A percentile compares a stretch with the other conserved stretches of the same genome.
phyloP scores from a whole-genome alignment of 306 rosid species.

The Arachis hypogaea region DNA sequence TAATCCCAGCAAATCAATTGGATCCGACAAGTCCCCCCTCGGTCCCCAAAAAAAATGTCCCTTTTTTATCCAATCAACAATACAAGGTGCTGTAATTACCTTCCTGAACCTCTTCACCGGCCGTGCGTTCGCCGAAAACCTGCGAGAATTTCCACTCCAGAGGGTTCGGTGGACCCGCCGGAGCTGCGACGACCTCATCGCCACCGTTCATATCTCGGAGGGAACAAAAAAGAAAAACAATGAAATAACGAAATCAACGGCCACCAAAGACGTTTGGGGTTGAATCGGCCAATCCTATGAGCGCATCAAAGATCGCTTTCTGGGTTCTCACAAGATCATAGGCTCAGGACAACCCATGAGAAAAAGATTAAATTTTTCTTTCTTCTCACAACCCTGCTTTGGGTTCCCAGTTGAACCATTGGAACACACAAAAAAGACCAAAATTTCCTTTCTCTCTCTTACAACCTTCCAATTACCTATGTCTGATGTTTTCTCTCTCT shows the following conservation, averaged over 20 bases:
- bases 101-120: conserved; percentile 99
- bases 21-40: conserved; percentile 57
- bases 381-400: conserved; percentile 42
- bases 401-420: conserved; percentile 81
- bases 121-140: conserved; percentile 98
- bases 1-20: conserved; percentile 63
- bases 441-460: conserved; percentile 38
- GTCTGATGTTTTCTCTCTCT: conserved; percentile 58
- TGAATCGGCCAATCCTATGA: conserved; percentile 66
- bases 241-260: conserved; percentile 56
- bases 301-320: conserved; percentile 76
- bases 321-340: conserved; percentile 72
- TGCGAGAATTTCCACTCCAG: conserved; percentile 99
- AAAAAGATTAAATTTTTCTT: conserved; percentile 36
- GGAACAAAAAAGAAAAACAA: neutral
- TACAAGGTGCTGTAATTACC: conserved; percentile 54
- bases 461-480: conserved; percentile 29
- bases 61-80: conserved; percentile 13
- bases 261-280: conserved; percentile 36
- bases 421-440: conserved; percentile 45
- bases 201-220: conserved; percentile 74
- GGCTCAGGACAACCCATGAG: conserved; percentile 54
- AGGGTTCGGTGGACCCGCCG: conserved; percentile 68
- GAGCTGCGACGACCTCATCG: conserved; percentile 88
- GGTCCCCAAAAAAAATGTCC: neutral